Percentiles rank a stretch among this genome's conserved stretches.
These are phyloP conservation scores for Boletus sp. DNA, from an alignment of 1,284 basidiomycete species.

Conservation along the genomic window DNA sequence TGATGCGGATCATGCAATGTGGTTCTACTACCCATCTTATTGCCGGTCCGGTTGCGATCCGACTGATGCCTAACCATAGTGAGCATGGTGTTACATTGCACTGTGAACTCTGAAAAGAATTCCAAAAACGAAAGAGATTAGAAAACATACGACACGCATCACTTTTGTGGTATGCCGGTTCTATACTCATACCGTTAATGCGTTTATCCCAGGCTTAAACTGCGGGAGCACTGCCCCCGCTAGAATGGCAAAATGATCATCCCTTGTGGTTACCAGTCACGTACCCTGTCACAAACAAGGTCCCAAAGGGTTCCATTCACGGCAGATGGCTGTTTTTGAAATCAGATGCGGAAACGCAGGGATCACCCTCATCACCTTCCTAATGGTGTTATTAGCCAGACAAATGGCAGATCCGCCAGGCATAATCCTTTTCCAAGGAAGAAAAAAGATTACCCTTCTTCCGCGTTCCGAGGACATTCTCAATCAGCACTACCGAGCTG, in stretches of 20 bases:
- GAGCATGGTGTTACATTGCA: constrained; percentile 8
- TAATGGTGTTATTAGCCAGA: constrained; percentile 23
- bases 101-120: constrained; percentile 6
- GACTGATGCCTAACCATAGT: constrained; percentile 3
- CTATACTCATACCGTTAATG: not conserved
- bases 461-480: constrained; percentile 21
- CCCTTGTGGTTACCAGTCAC: constrained; percentile 14
- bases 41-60: constrained; percentile 11
- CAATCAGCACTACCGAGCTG: not conserved
- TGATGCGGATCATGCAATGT: constrained; percentile 17
- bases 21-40: constrained; percentile 5
- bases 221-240: constrained; percentile 19
- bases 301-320: constrained; percentile 11
- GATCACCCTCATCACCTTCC: constrained; percentile 17
- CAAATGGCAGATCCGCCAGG: constrained; percentile 10
- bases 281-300: constrained; percentile 15
- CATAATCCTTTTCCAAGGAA: constrained; percentile 1
- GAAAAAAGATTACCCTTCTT: constrained; percentile 2
- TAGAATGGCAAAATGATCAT: constrained; percentile 17
- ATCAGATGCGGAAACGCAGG: constrained; percentile 15
- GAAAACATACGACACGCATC: constrained; percentile 9
- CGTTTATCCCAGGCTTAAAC: not conserved
- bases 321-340: constrained; percentile 15
- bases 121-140: not conserved
- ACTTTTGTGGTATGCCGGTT: not conserved